These are phyloP conservation scores for Yamadazyma songkhlaensis DNA, from an alignment of 1,139 yeast species.

Conservation along the genomic window DNA sequence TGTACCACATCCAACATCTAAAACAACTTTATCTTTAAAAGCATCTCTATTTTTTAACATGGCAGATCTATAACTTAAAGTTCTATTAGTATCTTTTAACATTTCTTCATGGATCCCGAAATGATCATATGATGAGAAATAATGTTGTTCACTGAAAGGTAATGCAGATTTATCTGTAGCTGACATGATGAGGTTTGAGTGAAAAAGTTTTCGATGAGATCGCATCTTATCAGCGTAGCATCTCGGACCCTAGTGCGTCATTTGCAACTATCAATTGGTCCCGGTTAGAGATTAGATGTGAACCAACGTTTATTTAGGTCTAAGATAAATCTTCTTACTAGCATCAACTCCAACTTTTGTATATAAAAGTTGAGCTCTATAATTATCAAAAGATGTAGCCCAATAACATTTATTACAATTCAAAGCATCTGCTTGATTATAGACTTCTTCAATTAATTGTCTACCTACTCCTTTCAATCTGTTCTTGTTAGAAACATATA, in stretches of 20 bases:
- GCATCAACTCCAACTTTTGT: slow-evolving; percentile 49
- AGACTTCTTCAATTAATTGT: slow-evolving; percentile 46
- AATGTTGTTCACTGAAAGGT: slow-evolving; percentile 79
- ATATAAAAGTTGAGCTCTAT: slow-evolving; percentile 56
- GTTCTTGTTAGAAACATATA: slow-evolving; percentile 33
- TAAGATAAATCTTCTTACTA: slow-evolving; percentile 18
- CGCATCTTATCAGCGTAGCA: neutral
- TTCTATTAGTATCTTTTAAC: slow-evolving; percentile 94
- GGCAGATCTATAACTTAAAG: slow-evolving; percentile 88
- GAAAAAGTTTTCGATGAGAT: slow-evolving; percentile 2
- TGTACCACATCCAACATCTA: slow-evolving; percentile 98
- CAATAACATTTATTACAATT: slow-evolving; percentile 48
- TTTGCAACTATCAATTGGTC: too few species aligned
- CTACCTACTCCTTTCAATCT: slow-evolving; percentile 52
- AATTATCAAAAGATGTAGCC: slow-evolving; percentile 53
- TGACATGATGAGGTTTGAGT: slow-evolving; percentile 18
- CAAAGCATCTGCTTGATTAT: slow-evolving; percentile 43
- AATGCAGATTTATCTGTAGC: slow-evolving; percentile 55
- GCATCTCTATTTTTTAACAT: slow-evolving; percentile 86
- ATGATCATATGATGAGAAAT: slow-evolving; percentile 93
- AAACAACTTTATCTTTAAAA: slow-evolving; percentile 90
- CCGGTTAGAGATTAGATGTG: too few species aligned
- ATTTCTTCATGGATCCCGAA: slow-evolving; percentile 98
- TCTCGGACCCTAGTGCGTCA: too few species aligned
- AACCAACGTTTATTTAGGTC: too few species aligned